These are phyloP conservation scores for Claviceps fusiformis DNA, from an alignment of 2,329 filamentous ascomycete species.

Conservation along the genomic window DNA sequence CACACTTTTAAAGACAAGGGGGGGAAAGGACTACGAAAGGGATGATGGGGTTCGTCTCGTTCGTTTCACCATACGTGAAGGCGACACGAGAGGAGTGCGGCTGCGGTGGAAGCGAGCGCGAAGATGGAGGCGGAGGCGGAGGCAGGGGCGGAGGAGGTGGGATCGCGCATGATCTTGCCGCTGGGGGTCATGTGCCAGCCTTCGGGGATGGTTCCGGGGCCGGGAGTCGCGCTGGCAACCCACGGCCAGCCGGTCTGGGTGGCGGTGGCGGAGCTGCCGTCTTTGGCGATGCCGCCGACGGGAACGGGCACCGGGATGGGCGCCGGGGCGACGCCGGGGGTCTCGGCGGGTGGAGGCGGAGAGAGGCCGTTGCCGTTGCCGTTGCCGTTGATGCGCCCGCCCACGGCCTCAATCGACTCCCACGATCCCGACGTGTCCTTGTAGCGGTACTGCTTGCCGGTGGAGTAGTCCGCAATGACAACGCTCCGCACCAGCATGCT, in stretches of 20 bases:
- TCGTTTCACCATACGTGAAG: conserved; percentile 3
- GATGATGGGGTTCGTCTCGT: too few species aligned
- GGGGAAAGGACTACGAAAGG: too few species aligned
- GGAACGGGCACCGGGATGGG: conserved; percentile 47
- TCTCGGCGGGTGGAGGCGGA: conserved; percentile 50
- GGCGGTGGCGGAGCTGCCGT: conserved; percentile 35
- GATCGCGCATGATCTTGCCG: conserved; percentile 65
- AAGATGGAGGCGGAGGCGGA: background rate
- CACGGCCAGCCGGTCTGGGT: conserved; percentile 56
- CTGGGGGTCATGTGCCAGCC: conserved; percentile 70
- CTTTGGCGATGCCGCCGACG: conserved; percentile 51
- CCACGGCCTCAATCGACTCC: conserved; percentile 70
- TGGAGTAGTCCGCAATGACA: conserved; percentile 80
- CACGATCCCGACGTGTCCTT: conserved; percentile 64
- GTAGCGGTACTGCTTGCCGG: conserved; percentile 74
- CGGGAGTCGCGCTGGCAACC: conserved; percentile 41
- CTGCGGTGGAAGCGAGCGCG: background rate
- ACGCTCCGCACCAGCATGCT: conserved; percentile 71
- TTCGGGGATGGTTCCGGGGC: conserved; percentile 49
- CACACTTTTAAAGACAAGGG: too few species aligned
- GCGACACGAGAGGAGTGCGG: conserved; percentile 10
- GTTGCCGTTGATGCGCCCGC: conserved; percentile 61
- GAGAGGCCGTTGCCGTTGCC: conserved; percentile 38
- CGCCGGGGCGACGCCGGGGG: conserved; percentile 37
- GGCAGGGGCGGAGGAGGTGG: conserved; percentile 25